phyloP scores from a whole-genome alignment of 2,329 filamentous ascomycete genomes.

The Alternaria viburni region DNA sequence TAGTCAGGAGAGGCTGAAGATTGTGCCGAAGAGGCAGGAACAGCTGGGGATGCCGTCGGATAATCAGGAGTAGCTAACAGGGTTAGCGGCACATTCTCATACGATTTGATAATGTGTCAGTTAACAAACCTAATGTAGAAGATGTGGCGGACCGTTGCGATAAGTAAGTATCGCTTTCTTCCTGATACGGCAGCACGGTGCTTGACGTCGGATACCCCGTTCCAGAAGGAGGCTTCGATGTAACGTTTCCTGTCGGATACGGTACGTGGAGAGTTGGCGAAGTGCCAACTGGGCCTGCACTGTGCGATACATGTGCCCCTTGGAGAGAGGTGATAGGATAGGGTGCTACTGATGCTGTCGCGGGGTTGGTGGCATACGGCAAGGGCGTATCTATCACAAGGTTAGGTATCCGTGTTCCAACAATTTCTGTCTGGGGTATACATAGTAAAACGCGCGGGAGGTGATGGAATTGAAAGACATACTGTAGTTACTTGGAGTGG shows the following conservation, averaged over 20 bases:
- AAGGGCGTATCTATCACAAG: not conserved
- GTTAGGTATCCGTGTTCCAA: not conserved
- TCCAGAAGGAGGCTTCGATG: not conserved
- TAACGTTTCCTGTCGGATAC: not conserved
- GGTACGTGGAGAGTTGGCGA: not conserved
- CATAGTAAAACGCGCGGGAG: not conserved
- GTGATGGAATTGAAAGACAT: not conserved
- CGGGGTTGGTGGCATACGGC: not conserved
- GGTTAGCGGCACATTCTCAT: not conserved
- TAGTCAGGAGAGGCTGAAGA: not conserved
- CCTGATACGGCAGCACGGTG: not conserved
- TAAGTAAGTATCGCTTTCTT: not conserved
- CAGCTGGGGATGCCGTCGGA: not conserved
- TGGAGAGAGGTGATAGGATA: not conserved
- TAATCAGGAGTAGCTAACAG: not conserved
- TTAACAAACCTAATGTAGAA: not conserved
- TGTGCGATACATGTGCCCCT: not conserved
- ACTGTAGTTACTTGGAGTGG: not conserved
- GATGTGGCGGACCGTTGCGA: not conserved
- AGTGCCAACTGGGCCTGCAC: not conserved
- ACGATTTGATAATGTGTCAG: not conserved
- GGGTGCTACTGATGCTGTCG: not conserved
- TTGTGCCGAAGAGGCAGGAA: not conserved
- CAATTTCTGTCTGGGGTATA: not conserved
- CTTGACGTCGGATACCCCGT: not conserved